Evolutionary conservation across 352 stramenopile genomes (phyloP).

Genomic region (Phytophthora nicotianae): DNA sequence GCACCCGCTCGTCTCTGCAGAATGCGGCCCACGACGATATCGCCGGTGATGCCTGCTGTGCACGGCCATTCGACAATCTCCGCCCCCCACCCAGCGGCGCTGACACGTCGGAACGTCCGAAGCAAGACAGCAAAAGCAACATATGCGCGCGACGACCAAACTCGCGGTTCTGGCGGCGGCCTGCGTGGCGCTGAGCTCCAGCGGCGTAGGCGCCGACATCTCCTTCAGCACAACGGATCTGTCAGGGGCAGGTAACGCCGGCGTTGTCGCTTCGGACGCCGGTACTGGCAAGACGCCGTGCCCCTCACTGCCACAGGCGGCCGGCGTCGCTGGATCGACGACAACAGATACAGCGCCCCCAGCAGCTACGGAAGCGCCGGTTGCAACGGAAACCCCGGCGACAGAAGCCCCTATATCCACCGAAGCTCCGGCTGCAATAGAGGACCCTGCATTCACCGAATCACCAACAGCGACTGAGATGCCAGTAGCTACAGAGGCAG

Average conservation of each 20-base stretch:
- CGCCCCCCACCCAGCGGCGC: constrained; percentile 7
- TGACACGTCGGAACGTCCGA: constrained; percentile 14
- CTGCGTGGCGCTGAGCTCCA: constrained; percentile 23
- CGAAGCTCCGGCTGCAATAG: constrained; percentile 10
- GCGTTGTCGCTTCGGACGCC: constrained; percentile 26
- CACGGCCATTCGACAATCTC: constrained; percentile 21
- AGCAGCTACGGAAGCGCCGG: constrained; percentile 5
- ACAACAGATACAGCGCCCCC: background rate
- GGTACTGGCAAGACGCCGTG: constrained; percentile 30
- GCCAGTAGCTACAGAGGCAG: background rate
- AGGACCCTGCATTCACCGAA: constrained; percentile 1
- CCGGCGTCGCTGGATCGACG: background rate
- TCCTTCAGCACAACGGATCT: constrained; percentile 32
- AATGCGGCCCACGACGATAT: constrained; percentile 9
- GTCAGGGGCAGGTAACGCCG: constrained; percentile 22
- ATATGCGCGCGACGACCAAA: constrained; percentile 31
- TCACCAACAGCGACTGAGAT: background rate
- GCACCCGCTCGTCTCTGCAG: constrained; percentile 9
- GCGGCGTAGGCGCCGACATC: constrained; percentile 23
- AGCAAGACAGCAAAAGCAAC: background rate
- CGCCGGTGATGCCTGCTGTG: background rate
- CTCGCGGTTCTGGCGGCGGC: constrained; percentile 21
- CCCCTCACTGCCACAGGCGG: constrained; percentile 31
- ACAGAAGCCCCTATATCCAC: background rate
- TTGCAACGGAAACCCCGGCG: constrained; percentile 4